Percentiles rank a stretch among this genome's conserved stretches.
Evolutionary conservation across 352 stramenopile species (phyloP).

Genomic region (Hyaloperonospora arabidopsidis): DNA sequence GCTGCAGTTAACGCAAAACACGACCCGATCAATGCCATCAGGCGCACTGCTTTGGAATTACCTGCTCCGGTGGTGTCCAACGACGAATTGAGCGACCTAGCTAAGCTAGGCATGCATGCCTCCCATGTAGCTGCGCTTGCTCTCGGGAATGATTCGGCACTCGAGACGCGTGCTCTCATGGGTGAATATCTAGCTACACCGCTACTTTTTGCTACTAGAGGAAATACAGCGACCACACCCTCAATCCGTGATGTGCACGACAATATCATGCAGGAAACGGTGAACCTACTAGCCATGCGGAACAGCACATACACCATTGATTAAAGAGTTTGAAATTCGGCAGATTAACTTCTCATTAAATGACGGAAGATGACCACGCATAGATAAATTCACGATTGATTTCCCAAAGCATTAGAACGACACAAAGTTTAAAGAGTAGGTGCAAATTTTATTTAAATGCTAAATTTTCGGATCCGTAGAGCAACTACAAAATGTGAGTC

Average conservation of each 20-base stretch:
- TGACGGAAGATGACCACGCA: no score
- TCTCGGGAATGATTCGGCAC: slow-evolving; percentile 42
- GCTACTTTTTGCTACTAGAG: slow-evolving; percentile 33
- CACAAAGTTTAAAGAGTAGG: no score
- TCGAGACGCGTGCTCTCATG: slow-evolving; percentile 71
- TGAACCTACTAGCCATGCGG: slow-evolving; percentile 88
- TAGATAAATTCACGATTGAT: no score
- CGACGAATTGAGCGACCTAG: slow-evolving; percentile 90
- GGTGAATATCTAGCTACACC: slow-evolving; percentile 86
- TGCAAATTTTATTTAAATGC: no score
- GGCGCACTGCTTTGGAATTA: slow-evolving; percentile 85
- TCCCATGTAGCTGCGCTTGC: slow-evolving; percentile 65
- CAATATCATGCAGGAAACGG: slow-evolving; percentile 93
- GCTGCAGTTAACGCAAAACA: slow-evolving; percentile 90
- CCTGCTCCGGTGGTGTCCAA: slow-evolving; percentile 93
- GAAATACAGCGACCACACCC: slow-evolving; percentile 49
- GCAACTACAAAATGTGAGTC: no score
- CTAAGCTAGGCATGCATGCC: slow-evolving; percentile 85
- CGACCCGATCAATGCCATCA: slow-evolving; percentile 87
- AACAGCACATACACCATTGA: no score
- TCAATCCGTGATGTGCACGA: slow-evolving; percentile 70
- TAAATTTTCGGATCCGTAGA: no score
- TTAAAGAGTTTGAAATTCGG: no score
- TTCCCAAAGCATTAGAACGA: no score
- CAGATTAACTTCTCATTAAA: no score